Evolutionary conservation across 192 early-diverging fungal genomes (phyloP), one percentile per base, ranked within the genome.

Genomic region (Chytriomyces sp.): DNA sequence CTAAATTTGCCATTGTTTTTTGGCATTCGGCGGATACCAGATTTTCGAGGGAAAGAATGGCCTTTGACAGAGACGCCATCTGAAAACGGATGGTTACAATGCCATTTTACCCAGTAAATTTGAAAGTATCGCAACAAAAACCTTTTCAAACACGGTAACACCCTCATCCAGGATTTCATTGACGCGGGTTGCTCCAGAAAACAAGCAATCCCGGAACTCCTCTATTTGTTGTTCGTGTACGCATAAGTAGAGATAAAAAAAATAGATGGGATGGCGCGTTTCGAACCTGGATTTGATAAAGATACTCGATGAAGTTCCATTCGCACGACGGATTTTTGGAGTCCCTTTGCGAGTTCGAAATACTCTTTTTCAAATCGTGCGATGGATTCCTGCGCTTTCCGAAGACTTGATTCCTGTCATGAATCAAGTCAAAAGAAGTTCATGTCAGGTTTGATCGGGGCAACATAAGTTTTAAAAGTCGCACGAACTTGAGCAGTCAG

Each of bases 331-430:
- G 71, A 73, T 5, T 13, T n/a, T n/a, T 62, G 35, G 6, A 73
- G 45, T 20, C 71, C 71, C 43, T 63, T 35, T 11, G 71, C 61
- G 11, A 73, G 45, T 44, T 26, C 71, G 2, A 9, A 10, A 44
- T 73, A 73, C 9, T 62, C 61, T 5, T 28, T 62, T 28, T 62
- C 23, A 23, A 73, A 46, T 2, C 20, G 6, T 0, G 16, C 2
- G 7, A 62, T 63, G 7, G 71, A 8, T 10, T 28, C 11, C n/a
- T 44, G 8, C 20, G 45, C 60, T 20, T 9, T 23, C 11, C 59
- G 59, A 13, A 73, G 53, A n/a, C 61, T 44, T 45, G n/a, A 23
- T 73, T 73, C 71, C 71, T 73, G 35, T 61, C 35, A 35, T 35
- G 35, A 35, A 35, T 3, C 0, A 23, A 16, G 48, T 18, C 26